These are phyloP conservation scores for Microascus cirrosus DNA, from an alignment of 2,329 filamentous ascomycete species.

Conservation along the genomic window DNA sequence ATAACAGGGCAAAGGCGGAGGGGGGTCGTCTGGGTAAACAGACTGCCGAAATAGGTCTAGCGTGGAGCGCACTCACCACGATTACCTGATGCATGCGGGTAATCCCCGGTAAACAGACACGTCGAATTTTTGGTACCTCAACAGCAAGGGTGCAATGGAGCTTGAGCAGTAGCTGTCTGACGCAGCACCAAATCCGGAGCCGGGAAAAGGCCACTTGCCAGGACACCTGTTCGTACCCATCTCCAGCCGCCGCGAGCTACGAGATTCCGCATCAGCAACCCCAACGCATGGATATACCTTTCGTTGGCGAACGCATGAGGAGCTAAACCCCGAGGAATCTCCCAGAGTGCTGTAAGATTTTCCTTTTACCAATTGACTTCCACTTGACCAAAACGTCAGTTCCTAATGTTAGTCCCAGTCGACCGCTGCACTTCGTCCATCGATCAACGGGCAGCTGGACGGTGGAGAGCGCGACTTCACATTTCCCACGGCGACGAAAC, in stretches of 20 bases:
- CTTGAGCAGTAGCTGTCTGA: neutral
- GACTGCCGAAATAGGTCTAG: conserved; percentile 3
- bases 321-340: neutral
- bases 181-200: neutral
- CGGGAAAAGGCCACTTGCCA: conserved; percentile 4
- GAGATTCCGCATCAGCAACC: neutral
- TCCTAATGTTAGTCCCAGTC: neutral
- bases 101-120: neutral
- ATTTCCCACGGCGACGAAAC: neutral
- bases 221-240: neutral
- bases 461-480: neutral
- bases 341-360: neutral
- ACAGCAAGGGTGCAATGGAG: neutral
- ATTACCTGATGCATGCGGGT: neutral
- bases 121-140: neutral
- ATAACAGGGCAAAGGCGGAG: neutral
- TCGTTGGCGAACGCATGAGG: neutral
- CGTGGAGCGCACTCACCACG: neutral
- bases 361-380: neutral
- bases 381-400: neutral
- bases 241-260: neutral
- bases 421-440: neutral
- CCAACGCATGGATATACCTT: neutral
- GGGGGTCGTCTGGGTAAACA: conserved; percentile 1
- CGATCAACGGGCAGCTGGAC: neutral